These are phyloP conservation scores for Phytophthora pluvialis DNA, from an alignment of 352 stramenopile genomes.

Conservation along the genomic window DNA sequence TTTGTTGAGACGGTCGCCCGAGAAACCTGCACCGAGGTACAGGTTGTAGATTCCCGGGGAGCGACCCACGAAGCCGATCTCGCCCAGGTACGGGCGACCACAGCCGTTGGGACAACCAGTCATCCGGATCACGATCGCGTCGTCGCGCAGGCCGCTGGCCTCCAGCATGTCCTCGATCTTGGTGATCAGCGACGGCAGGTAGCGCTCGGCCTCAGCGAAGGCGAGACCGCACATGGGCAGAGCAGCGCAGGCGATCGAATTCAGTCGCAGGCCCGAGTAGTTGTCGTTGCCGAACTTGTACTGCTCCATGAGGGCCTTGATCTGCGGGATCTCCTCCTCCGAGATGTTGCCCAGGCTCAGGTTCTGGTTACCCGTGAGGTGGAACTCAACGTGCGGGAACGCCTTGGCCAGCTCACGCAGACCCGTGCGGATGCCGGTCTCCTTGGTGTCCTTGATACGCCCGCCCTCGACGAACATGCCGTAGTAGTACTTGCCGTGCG, in stretches of 20 bases:
- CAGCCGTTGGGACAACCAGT: constrained; percentile 99
- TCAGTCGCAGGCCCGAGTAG: constrained; percentile 81
- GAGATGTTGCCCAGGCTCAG: constrained; percentile 95
- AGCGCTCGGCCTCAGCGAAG: constrained; percentile 96
- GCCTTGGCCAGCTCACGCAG: constrained; percentile 92
- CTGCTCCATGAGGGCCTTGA: constrained; percentile 92
- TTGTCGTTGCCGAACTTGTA: constrained; percentile 92
- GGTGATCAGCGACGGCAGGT: constrained; percentile 94
- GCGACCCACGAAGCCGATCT: constrained; percentile 98
- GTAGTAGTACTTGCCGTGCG: constrained; percentile 78
- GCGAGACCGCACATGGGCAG: constrained; percentile 96
- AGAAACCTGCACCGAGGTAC: constrained; percentile 93
- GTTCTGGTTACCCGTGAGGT: constrained; percentile 96
- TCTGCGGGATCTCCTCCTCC: constrained; percentile 87
- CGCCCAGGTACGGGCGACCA: constrained; percentile 96
- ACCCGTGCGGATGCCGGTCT: constrained; percentile 87
- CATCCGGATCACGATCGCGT: constrained; percentile 98
- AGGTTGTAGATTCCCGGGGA: constrained; percentile 97
- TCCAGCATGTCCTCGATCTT: constrained; percentile 93
- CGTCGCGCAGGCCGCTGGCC: constrained; percentile 90
- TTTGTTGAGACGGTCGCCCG: constrained; percentile 81
- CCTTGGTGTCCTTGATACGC: constrained; percentile 93
- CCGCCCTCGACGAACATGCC: constrained; percentile 90
- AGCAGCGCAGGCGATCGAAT: constrained; percentile 95
- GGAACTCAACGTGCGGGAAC: constrained; percentile 93